Evolutionary conservation across 2,329 filamentous ascomycete species (phyloP), one percentile per base, ranked within the genome.

Genomic region (Fusarium sp.): DNA sequence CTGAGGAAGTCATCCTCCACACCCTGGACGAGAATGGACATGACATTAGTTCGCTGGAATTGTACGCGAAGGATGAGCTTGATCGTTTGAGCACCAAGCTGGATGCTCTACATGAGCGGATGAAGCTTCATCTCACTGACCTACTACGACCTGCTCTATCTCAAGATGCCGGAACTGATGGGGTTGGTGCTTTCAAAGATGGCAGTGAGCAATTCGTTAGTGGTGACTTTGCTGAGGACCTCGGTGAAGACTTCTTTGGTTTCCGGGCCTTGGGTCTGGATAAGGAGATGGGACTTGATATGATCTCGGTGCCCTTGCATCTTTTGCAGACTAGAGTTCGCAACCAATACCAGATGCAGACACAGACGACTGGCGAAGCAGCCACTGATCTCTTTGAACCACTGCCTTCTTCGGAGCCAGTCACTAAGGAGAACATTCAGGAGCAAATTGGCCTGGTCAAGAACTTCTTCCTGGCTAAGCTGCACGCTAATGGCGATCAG

Each of bases 181-280:
- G 95, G 39, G 95, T 92, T 9, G 93, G 92, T 63, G 93, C 95
- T 12, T 99, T 99, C 86, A 94, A 97, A 71, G 96, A 99, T 77
- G 95, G 95, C 73, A 97, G 95, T 81, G 96, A 99, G 73, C 96
- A 98, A 80, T 99, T 98, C 76, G 91, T 98, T 53, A 94, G 93
- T 50, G 96, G 96, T 70, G 96, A 99, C 82, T 99, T 99, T 81
- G 96, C 96, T 2, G 96, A 98, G 80, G 96, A 99, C 76, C 92
- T 99, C 18, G 95, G 95, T 69, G 96, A 99, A 85, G 96, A 99
- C 83, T 99, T 98, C 88, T 99, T 99, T 79, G 96, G 96, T 33
- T 98, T 99, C 89, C 95, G 95, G 80, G 95, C 97, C 68, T 89
- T 99, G 50, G 96, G 96, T 47, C 88, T 99, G 65, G 95, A 97